Conservation (phyloP, 179 eudicot species). For the Drosera spatulata region DNA sequence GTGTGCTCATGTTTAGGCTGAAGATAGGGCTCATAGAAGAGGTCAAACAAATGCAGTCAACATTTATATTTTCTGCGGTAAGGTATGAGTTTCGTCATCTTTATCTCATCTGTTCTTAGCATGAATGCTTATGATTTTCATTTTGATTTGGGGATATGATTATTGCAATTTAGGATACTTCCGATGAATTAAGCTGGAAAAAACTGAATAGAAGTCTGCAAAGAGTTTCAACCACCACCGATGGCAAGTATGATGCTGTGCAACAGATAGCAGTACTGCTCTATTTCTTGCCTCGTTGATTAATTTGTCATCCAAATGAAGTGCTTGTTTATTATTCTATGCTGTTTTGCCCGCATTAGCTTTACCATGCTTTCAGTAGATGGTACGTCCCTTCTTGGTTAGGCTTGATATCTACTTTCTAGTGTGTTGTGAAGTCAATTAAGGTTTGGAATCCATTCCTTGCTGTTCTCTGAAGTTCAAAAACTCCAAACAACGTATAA, state of each 20-base stretch:
- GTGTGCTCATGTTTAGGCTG: conserved; percentile 52
- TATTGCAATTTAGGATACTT: conserved; percentile 53
- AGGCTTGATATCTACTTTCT: no score
- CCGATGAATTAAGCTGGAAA: conserved; percentile 78
- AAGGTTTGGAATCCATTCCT: no score
- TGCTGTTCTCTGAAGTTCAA: no score
- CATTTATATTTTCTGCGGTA: conserved; percentile 87
- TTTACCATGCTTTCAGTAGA: no score
- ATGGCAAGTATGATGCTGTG: conserved; percentile 80
- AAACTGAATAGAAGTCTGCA: conserved; percentile 62
- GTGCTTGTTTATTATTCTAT: no score
- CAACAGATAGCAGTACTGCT: conserved; percentile 52
- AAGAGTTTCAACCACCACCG: conserved; percentile 70
- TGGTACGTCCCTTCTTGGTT: no score
- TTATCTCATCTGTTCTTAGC: no score
- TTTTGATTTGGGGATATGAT: conserved; percentile 5
- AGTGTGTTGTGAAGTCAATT: no score
- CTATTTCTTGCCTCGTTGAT: background rate
- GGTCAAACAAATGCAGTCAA: conserved; percentile 93
- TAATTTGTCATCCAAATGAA: no score
- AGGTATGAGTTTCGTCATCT: conserved; percentile 38
- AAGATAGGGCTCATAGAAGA: conserved; percentile 92
- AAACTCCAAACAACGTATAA: no score
- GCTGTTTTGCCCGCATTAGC: no score
- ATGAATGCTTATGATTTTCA: background rate